phyloP scores from a whole-genome alignment of 192 early-diverging fungal genomes.

The Mortierella alpina region DNA sequence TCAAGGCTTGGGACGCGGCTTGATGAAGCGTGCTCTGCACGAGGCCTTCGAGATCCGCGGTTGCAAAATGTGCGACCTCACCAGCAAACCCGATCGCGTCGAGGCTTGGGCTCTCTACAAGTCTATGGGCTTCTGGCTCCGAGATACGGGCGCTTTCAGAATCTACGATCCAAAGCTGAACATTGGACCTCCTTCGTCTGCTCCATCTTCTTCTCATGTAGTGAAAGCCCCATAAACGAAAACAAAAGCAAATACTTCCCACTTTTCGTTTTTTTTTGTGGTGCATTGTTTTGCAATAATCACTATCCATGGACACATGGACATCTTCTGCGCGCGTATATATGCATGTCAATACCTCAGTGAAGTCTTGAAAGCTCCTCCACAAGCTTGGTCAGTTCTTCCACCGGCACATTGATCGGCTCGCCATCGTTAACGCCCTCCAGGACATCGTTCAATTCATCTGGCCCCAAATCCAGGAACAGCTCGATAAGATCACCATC shows the following conservation, averaged over 20 bases:
- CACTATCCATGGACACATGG: too few relatives aligned
- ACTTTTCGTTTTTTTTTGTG: neutral
- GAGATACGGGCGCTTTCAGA: constrained; percentile 59
- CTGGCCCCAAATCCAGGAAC: constrained; percentile 76
- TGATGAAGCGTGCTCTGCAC: constrained; percentile 39
- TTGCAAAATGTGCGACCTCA: constrained; percentile 56
- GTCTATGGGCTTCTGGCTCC: constrained; percentile 56
- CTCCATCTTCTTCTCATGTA: neutral
- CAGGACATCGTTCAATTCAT: constrained; percentile 55
- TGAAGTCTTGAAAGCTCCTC: constrained; percentile 72
- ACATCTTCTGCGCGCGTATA: neutral
- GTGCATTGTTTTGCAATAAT: too few relatives aligned
- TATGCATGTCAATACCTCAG: constrained; percentile 18
- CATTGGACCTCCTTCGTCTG: neutral
- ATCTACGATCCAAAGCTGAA: constrained; percentile 19
- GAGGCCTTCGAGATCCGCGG: constrained; percentile 35
- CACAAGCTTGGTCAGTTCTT: constrained; percentile 64
- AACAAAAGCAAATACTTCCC: neutral
- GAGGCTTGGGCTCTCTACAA: constrained; percentile 59
- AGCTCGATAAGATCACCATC: constrained; percentile 95
- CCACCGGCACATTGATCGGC: constrained; percentile 37
- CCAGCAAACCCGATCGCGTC: constrained; percentile 58
- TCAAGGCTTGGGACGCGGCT: constrained; percentile 43
- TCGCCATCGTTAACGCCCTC: constrained; percentile 42
- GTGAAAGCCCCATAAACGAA: neutral